Evolutionary conservation across 257 asterid species (phyloP), one percentile per base, ranked within the genome.

Genomic region (Eucommia ulmoides): DNA sequence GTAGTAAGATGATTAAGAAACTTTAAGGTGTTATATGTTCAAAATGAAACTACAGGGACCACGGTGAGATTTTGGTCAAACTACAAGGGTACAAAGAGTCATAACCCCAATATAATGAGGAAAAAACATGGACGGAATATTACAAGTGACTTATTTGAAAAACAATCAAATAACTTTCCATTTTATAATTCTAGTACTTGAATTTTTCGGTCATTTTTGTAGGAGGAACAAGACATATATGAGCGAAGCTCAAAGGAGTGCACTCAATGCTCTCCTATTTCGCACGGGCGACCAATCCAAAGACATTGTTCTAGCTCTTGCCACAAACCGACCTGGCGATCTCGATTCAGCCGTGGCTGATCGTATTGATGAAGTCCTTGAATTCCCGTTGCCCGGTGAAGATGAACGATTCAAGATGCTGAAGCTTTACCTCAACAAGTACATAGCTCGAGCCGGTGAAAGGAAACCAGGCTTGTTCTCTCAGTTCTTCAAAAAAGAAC

Each of bases 191-290:
- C n/a, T n/a, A n/a, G n/a, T 42, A 11, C 44, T 10, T 29, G 1
- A 35, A 35, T 18, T 35, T 35, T 35, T 35, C 10, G 41, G 11
- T 48, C 20, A 41, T 50, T 45, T 45, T 35, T 61, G 15, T 81
- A 89, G 98, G 88, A 68, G 94, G 63, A 89, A 89, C 60, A 89
- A 82, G 75, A 89, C 91, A 23, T 89, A 89, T 23, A 89, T 82
- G 98, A 89, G 98, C 50, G 98, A 89, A 73, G 98, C 98, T 55
- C 96, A 85, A 65, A 80, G 98, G 75, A 89, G 96, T 62, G 98
- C 98, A 7, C 93, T 89, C 38, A 89, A 89, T 16, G 98, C 94
- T 11, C 94, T 89, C 50, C 84, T 89, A 3, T 85, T 71, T 55
- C 83, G 94, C 46, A 89, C 98, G 0, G 96, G 96, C 50, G 98